Conservation (phyloP, 2,329 filamentous ascomycete genomes). For the Thielaviopsis euricoi region DNA sequence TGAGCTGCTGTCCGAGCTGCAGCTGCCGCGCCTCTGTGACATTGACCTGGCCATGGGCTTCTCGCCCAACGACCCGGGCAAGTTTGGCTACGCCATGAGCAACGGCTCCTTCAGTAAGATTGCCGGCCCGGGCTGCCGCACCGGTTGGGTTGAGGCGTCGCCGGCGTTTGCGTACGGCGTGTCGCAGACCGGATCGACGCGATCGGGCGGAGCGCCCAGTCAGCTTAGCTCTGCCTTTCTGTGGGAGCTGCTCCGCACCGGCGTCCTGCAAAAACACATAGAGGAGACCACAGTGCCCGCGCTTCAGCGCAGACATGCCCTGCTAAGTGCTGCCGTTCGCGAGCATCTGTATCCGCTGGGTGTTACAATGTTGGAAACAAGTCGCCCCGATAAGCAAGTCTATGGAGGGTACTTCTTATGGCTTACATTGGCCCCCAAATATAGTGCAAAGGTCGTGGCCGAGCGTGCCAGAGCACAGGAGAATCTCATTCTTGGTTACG, state of each 20-base stretch:
- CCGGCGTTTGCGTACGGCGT: slow-evolving; percentile 34
- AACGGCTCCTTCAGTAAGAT: slow-evolving; percentile 91
- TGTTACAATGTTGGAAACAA: slow-evolving; percentile 25
- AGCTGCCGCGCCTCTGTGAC: slow-evolving; percentile 63
- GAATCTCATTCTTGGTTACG: slow-evolving; percentile 50
- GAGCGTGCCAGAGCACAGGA: slow-evolving; percentile 42
- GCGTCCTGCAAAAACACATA: slow-evolving; percentile 29
- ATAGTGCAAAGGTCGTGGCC: slow-evolving; percentile 38
- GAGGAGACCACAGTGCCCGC: slow-evolving; percentile 25
- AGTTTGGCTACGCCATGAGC: slow-evolving; percentile 64
- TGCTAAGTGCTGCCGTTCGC: slow-evolving; percentile 42
- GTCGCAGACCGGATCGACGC: slow-evolving; percentile 34
- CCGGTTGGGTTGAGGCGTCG: slow-evolving; percentile 74
- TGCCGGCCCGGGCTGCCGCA: slow-evolving; percentile 60
- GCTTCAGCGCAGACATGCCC: slow-evolving; percentile 27
- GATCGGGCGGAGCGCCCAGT: slow-evolving; percentile 40
- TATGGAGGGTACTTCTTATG: slow-evolving; percentile 81
- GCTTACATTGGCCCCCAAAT: slow-evolving; percentile 42
- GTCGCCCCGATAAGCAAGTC: slow-evolving; percentile 26
- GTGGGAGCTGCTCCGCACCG: slow-evolving; percentile 28
- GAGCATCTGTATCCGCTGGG: slow-evolving; percentile 46
- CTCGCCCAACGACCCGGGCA: slow-evolving; percentile 22
- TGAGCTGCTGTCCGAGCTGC: slow-evolving; percentile 22
- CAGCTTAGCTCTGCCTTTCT: slow-evolving; percentile 38
- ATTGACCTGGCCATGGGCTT: slow-evolving; percentile 54